Base-by-base conservation (phyloP, 192 early-diverging fungal genomes). In the Coemansia sp. region DNA sequence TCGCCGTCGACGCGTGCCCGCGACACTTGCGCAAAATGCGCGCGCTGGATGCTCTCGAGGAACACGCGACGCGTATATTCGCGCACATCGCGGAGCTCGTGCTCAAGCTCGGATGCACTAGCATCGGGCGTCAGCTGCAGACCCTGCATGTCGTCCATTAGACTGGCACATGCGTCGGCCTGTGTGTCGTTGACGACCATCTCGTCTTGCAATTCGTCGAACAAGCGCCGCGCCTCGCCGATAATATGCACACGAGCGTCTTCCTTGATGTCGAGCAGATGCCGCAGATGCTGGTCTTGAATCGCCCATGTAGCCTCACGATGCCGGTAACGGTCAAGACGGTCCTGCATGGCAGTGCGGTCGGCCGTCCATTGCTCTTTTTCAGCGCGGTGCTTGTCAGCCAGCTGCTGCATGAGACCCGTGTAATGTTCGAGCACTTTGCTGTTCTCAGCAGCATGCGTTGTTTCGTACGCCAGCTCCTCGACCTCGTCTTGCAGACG, bases 161-260 rank as follows among this genome's bases (percentile, higher is more conserved):
- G 59, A 56, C 56, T 66, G 17, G 59, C 63, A 7, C 66, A 70
- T 0, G 55, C 57, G 15, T 72, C 76, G 52, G 69, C 57, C 21
- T 63, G 62, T 27, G 67, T 65, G 37, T 57, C 60, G 5, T 55
- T 56, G 3, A 59, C 59, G 1, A 32, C 66, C 2, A 60, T 61
- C 32, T 66, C 65, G 22, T 74, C 72, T 59, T 71, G 68, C 65
- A 80, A 54, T 65, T 80, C 77, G 49, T 49, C 24, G 43, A 70
- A 80, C 21, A 80, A 57, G 9, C 12, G 32, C 1, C 72, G 71
- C 1, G 77, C 77, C 52, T 80, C 72, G 22, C 60, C 58, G 21
- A 80, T 72, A 65, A 80, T 74, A n/a, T 80, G 72, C 56, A 37
- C 23, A 5, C 77, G 77, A 11, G 77, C 77, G 6, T 66, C 72